Base-by-base conservation (phyloP, 805 yeast species). In the Candida dendrica region DNA sequence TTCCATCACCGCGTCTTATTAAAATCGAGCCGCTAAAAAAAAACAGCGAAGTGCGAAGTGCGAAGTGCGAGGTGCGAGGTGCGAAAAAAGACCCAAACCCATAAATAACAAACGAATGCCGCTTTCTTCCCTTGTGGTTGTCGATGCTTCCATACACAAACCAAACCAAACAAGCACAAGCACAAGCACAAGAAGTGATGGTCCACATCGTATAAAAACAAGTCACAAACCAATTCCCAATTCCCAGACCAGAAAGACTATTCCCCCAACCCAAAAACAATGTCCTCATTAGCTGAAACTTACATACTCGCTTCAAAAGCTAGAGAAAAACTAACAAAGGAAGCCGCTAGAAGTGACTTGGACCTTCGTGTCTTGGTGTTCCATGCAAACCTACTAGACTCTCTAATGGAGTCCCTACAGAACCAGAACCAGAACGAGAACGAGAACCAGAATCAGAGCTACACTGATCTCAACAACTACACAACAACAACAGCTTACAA, bases 371-470 rank as follows among this genome's bases (percentile, higher is more conserved):
- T 68, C 39, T 67, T 82, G 33, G 86, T 82, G 3, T 71, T 78
- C 34, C 89, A 83, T 59, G 88, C 89, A 17, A 83, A 82, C 58
- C 63, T 83, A 66, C 68, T 82, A 47, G 89, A 83, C 54, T 69
- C 66, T 46, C 56, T 82, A 40, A 79, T 83, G 74, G 85, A 48
- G n/a, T 39, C 34, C 20, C 45, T 47, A 27, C 39, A 44, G 16
- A 39, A 51, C 16, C 53, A 54, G 6, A 44, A 50, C n/a, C n/a
- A n/a, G n/a, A n/a, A n/a, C n/a, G n/a, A n/a, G n/a, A n/a, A n/a
- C n/a, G n/a, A n/a, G n/a, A n/a, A n/a, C n/a, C 39, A 44, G 16
- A 39, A 51, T 15, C 53, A 54, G 6, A 44, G 49, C 33, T 46
- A 47, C 43, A 46, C 48, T 29, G 49, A 47, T 27, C 58, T 53